These are phyloP conservation scores for Rhizoctonia solani DNA, from an alignment of 1,284 basidiomycete genomes.

Conservation along the genomic window DNA sequence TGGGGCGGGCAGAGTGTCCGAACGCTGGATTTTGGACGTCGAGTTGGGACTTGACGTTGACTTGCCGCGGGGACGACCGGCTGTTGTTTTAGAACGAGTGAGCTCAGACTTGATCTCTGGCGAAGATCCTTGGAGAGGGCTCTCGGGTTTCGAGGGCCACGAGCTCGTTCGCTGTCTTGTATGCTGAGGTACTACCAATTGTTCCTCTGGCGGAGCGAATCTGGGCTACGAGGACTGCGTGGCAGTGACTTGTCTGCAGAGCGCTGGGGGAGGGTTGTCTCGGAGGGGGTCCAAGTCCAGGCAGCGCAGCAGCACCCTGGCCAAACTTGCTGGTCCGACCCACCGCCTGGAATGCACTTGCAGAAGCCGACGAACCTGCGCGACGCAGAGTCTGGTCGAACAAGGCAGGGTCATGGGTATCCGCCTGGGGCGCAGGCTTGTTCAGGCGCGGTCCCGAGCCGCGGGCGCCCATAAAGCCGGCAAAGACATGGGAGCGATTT, in stretches of 20 bases:
- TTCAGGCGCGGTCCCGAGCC: slow-evolving; percentile 71
- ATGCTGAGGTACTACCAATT: neutral
- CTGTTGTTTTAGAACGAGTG: neutral
- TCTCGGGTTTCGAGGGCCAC: neutral
- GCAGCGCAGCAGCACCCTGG: slow-evolving; percentile 21
- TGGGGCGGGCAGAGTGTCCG: slow-evolving; percentile 39
- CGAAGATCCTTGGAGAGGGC: neutral
- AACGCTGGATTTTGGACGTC: slow-evolving; percentile 41
- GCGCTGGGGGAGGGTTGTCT: neutral
- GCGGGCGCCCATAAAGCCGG: slow-evolving; percentile 75
- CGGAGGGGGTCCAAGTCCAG: slow-evolving; percentile 3
- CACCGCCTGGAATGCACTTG: slow-evolving; percentile 43
- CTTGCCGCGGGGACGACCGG: slow-evolving; percentile 21
- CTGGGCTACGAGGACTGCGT: slow-evolving; percentile 15
- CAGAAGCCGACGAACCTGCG: slow-evolving; percentile 50
- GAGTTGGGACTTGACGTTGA: slow-evolving; percentile 42
- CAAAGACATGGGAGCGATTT: slow-evolving; percentile 63
- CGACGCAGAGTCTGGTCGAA: slow-evolving; percentile 28
- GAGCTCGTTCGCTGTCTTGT: slow-evolving; percentile 18
- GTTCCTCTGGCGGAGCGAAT: slow-evolving; percentile 10
- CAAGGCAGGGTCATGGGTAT: slow-evolving; percentile 60
- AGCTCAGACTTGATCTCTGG: neutral
- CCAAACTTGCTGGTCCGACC: slow-evolving; percentile 26
- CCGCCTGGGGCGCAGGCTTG: slow-evolving; percentile 68
- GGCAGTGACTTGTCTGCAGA: neutral